These are phyloP conservation scores for Xylariaceae sp. DNA, from an alignment of 2,329 filamentous ascomycete species.

Conservation along the genomic window DNA sequence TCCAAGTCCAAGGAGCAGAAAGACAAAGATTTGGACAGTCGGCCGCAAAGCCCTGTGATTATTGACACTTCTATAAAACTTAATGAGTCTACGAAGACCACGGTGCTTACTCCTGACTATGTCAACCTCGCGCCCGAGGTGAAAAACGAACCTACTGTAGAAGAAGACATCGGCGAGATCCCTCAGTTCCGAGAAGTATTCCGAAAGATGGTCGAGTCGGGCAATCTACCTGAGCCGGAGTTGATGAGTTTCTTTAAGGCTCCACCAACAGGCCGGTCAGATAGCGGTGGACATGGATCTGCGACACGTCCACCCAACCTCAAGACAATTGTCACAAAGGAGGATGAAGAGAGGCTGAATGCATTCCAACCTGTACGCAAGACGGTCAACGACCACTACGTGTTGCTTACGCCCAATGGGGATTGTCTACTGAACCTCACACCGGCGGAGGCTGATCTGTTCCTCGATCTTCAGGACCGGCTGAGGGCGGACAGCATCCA, in stretches of 20 bases:
- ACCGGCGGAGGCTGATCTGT: constrained; percentile 64
- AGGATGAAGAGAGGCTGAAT: constrained; percentile 54
- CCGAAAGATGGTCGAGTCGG: constrained; percentile 34
- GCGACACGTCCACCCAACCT: constrained; percentile 35
- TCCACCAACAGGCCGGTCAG: constrained; percentile 32
- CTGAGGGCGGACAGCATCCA: constrained; percentile 48
- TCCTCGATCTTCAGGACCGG: constrained; percentile 62
- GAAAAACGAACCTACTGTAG: constrained; percentile 26
- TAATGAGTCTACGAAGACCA: constrained; percentile 35
- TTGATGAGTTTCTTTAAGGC: constrained; percentile 40
- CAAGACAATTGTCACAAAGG: constrained; percentile 47
- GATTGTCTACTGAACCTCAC: constrained; percentile 71
- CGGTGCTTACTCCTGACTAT: constrained; percentile 33
- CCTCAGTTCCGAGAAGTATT: constrained; percentile 35
- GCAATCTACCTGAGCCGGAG: constrained; percentile 33
- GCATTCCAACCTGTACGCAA: constrained; percentile 58
- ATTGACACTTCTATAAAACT: constrained; percentile 32
- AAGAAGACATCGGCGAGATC: constrained; percentile 31
- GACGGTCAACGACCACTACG: constrained; percentile 59
- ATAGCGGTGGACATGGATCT: constrained; percentile 26
- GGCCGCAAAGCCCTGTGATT: constrained; percentile 25
- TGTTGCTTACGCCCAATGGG: constrained; percentile 71
- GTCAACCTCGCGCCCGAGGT: constrained; percentile 26
- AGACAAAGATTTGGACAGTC: constrained; percentile 22
- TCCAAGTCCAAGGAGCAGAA: constrained; percentile 24